Percentiles rank a stretch among this genome's conserved stretches.
Conservation (phyloP, 257 asterid genomes). For the Ophiorrhiza pumila region DNA sequence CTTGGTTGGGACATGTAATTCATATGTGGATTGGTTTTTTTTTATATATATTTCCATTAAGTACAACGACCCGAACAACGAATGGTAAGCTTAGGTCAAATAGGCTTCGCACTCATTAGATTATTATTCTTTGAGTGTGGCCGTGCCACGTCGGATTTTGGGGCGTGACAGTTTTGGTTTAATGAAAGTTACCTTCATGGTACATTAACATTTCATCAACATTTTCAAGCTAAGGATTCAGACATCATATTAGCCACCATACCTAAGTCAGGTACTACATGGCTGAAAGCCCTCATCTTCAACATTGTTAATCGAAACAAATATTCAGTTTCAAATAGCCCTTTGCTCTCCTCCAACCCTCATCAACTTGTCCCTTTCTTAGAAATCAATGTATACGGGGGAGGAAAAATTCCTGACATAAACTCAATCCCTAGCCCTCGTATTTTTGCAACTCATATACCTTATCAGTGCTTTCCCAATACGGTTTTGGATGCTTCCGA, state of each 20-base stretch:
- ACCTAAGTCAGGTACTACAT: conserved; percentile 63
- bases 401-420: conserved; percentile 24
- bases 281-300: conserved; percentile 48
- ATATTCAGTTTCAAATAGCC: conserved; percentile 15
- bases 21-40: too few species aligned
- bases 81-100: too few species aligned
- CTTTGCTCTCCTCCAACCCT: conserved; percentile 46
- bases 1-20: too few species aligned
- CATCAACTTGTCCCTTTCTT: conserved; percentile 48
- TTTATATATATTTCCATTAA: too few species aligned
- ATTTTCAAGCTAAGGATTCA: conserved; percentile 26
- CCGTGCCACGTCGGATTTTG: too few species aligned
- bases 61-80: too few species aligned
- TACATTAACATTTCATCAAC: conserved; percentile 18
- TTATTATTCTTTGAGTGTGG: too few species aligned
- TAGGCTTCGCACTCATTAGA: too few species aligned
- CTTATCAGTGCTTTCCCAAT: conserved; percentile 28
- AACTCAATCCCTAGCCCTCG: conserved; percentile 27
- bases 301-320: conserved; percentile 27
- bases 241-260: conserved; percentile 42
- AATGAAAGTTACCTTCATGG: conserved; percentile 32
- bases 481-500: conserved; percentile 19
- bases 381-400: conserved; percentile 33
- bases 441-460: conserved; percentile 43
- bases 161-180: conserved; percentile 64